Evolutionary conservation across 192 early-diverging fungal genomes (phyloP).

Genomic region (Gonapodya prolifera): DNA sequence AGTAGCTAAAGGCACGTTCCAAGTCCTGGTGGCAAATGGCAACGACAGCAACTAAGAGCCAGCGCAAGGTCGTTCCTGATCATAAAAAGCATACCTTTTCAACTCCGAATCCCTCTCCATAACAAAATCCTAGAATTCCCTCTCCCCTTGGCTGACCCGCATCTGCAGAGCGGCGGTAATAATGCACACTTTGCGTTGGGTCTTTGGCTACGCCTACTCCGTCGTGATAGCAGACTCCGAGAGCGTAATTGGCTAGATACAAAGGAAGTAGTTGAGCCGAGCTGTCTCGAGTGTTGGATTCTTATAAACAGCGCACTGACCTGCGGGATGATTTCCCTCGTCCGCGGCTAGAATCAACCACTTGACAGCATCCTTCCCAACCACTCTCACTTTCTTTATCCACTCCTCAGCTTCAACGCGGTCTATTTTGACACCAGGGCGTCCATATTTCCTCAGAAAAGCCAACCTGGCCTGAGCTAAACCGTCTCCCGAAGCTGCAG

Average conservation of each 20-base stretch:
- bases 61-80: constrained; percentile 26
- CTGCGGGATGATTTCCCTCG: constrained; percentile 36
- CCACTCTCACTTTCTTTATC: constrained; percentile 42
- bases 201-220: constrained; percentile 59
- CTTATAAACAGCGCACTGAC: not conserved
- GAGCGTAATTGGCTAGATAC: constrained; percentile 40
- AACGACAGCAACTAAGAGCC: constrained; percentile 25
- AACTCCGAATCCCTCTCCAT: constrained; percentile 73
- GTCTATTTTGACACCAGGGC: constrained; percentile 64
- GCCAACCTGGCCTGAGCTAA: constrained; percentile 57
- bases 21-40: constrained; percentile 50
- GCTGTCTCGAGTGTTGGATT: not conserved
- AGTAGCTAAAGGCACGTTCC: constrained; percentile 40
- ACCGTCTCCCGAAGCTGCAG: constrained; percentile 46
- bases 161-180: constrained; percentile 52
- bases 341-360: constrained; percentile 55
- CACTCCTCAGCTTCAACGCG: constrained; percentile 68
- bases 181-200: constrained; percentile 51
- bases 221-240: constrained; percentile 69
- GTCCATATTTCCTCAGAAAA: constrained; percentile 68
- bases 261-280: not conserved
- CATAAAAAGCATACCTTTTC: constrained; percentile 38
- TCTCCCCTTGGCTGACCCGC: constrained; percentile 46
- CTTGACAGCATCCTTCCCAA: constrained; percentile 35
- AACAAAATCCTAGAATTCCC: constrained; percentile 69